Conservation (phyloP, 2,329 filamentous ascomycete genomes). For the Colletotrichum abscissum region DNA sequence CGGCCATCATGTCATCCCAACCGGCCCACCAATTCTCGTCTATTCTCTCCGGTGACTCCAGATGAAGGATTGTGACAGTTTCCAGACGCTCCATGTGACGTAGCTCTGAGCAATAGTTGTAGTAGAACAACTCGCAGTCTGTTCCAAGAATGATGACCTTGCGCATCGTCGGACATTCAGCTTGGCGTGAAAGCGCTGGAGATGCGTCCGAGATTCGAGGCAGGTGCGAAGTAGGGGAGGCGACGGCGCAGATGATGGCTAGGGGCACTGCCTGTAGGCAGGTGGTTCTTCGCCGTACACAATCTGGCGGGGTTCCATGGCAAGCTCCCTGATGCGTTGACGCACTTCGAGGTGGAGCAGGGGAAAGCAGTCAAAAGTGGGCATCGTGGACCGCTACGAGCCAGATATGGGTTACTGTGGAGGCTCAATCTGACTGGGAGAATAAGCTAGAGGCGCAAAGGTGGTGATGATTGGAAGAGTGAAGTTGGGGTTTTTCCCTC, state of each 20-base stretch:
- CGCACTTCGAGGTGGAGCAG: neutral
- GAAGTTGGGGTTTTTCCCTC: neutral
- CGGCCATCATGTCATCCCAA: slow-evolving; percentile 8
- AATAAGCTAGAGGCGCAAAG: neutral
- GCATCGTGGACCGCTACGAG: neutral
- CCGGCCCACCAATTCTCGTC: neutral
- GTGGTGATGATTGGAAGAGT: neutral
- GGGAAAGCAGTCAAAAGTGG: neutral
- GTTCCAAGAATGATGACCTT: slow-evolving; percentile 8
- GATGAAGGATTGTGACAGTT: neutral
- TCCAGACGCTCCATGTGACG: neutral
- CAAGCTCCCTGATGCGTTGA: neutral
- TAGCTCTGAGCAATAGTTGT: neutral
- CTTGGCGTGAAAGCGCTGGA: neutral
- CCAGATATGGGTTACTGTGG: neutral
- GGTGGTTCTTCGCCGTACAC: neutral
- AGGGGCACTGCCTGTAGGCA: neutral
- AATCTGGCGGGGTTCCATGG: neutral
- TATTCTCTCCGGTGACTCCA: neutral
- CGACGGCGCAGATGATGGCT: neutral
- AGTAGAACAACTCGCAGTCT: neutral
- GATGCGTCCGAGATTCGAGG: neutral
- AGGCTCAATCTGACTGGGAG: neutral
- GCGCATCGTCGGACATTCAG: neutral
- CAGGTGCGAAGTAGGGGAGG: neutral